These are phyloP conservation scores for Epichloe typhina DNA, from an alignment of 2,329 filamentous ascomycete genomes.

Conservation along the genomic window DNA sequence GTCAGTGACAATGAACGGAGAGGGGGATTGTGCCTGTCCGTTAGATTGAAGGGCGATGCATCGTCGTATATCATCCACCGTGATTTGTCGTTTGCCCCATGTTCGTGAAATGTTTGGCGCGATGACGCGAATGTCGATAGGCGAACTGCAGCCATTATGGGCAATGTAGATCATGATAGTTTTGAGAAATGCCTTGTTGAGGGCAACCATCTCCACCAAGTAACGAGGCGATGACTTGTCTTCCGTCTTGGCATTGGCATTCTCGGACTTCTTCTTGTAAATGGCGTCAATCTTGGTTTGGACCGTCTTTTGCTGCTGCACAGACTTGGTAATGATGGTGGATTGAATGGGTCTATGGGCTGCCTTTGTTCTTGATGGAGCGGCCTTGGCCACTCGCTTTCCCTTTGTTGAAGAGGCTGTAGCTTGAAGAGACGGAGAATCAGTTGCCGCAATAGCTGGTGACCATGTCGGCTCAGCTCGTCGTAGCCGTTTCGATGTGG, in stretches of 20 bases:
- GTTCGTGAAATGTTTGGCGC: slow-evolving; percentile 49
- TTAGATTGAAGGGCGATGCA: slow-evolving; percentile 48
- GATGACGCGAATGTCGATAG: slow-evolving; percentile 50
- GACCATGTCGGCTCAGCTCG: slow-evolving; percentile 11
- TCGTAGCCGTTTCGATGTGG: slow-evolving; percentile 6
- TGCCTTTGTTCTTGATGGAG: slow-evolving; percentile 15
- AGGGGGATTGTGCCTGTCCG: slow-evolving; percentile 14
- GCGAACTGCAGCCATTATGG: slow-evolving; percentile 49
- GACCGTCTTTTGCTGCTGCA: slow-evolving; percentile 13
- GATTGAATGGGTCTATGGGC: slow-evolving; percentile 19
- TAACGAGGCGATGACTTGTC: slow-evolving; percentile 32
- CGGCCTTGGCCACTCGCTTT: slow-evolving; percentile 18
- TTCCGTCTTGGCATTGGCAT: slow-evolving; percentile 13
- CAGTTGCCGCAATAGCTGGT: background rate
- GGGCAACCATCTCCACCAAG: slow-evolving; percentile 44
- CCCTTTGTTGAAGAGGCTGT: slow-evolving; percentile 12
- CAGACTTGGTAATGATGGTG: slow-evolving; percentile 20
- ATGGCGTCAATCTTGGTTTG: slow-evolving; percentile 27
- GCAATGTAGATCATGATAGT: slow-evolving; percentile 56
- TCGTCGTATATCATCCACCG: slow-evolving; percentile 50
- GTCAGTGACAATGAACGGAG: slow-evolving; percentile 33
- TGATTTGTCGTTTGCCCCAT: slow-evolving; percentile 61
- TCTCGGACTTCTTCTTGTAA: slow-evolving; percentile 13
- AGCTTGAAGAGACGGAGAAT: background rate
- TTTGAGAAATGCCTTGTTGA: slow-evolving; percentile 56